Evolutionary conservation across 78 protist genomes (phyloP).

Genomic region (Chrysochromulina parva): DNA sequence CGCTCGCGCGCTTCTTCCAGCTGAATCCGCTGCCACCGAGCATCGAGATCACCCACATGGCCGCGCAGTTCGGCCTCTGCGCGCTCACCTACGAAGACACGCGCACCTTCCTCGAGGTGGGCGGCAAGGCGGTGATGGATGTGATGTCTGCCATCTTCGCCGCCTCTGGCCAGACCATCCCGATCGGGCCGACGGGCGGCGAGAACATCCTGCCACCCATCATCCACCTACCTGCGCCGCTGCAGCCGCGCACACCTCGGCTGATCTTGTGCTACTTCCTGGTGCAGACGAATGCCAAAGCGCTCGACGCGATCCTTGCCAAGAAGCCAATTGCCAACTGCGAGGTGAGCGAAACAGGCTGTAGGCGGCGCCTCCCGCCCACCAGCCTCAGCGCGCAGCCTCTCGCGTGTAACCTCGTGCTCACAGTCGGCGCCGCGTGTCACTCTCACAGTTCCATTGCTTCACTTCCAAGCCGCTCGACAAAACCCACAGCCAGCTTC

Average conservation of each 20-base stretch:
- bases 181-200: too few species aligned
- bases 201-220: too few species aligned
- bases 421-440: not conserved
- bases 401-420: not conserved
- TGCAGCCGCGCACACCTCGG: not conserved
- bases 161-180: too few species aligned
- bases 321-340: too few species aligned
- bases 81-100: too few species aligned
- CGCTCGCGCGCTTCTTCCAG: not conserved
- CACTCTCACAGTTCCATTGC: not conserved
- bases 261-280: conserved; percentile 12
- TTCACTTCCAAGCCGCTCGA: not conserved
- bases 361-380: not conserved
- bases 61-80: too few species aligned
- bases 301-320: not conserved
- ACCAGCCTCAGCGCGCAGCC: not conserved
- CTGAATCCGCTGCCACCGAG: not conserved
- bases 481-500: not conserved
- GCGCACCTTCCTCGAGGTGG: too few species aligned
- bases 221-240: too few species aligned
- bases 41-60: too few species aligned
- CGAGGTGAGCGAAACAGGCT: too few species aligned
- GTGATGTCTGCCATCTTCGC: too few species aligned
- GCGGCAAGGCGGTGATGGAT: too few species aligned
- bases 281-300: not conserved